A percentile compares a stretch with the other conserved stretches of the same genome.
phyloP scores from a whole-genome alignment of 2,329 filamentous ascomycete species.

The Phoma sp. region DNA sequence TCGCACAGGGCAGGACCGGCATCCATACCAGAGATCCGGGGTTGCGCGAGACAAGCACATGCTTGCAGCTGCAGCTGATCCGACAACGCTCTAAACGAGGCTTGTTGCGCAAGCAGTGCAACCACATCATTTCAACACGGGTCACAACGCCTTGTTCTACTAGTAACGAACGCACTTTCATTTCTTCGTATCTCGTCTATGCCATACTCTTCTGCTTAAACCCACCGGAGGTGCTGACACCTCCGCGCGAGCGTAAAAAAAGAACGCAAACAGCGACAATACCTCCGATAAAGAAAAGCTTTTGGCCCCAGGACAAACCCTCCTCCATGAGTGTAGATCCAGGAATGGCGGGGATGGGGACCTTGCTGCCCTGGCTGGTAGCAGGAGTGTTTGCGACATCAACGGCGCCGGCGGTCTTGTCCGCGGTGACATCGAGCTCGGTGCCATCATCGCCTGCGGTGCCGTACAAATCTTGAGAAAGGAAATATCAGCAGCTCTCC shows the following conservation, averaged over 20 bases:
- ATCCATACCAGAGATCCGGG: constrained; percentile 13
- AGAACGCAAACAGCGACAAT: constrained; percentile 52
- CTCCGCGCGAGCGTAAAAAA: constrained; percentile 47
- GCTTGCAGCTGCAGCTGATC: constrained; percentile 1
- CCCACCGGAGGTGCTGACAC: constrained; percentile 22
- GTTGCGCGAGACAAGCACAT: constrained; percentile 13
- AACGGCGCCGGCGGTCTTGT: constrained; percentile 28
- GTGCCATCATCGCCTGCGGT: constrained; percentile 50
- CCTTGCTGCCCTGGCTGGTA: constrained; percentile 25
- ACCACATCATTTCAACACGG: neutral
- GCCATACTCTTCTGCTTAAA: constrained; percentile 51
- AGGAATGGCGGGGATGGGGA: constrained; percentile 25
- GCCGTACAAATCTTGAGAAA: constrained; percentile 54
- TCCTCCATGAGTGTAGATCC: constrained; percentile 26
- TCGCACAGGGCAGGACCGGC: constrained; percentile 9
- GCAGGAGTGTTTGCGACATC: constrained; percentile 36
- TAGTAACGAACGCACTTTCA: constrained; percentile 13
- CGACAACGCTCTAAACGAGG: too few relatives aligned
- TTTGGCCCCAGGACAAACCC: constrained; percentile 52
- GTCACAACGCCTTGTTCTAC: neutral
- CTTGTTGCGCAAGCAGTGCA: neutral
- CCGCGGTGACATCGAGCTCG: constrained; percentile 50
- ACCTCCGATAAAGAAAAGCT: constrained; percentile 53
- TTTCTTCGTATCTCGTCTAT: constrained; percentile 29
- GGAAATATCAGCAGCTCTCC: constrained; percentile 52